Conservation (phyloP, 441 rosid species). For the Erodium trifolium region DNA sequence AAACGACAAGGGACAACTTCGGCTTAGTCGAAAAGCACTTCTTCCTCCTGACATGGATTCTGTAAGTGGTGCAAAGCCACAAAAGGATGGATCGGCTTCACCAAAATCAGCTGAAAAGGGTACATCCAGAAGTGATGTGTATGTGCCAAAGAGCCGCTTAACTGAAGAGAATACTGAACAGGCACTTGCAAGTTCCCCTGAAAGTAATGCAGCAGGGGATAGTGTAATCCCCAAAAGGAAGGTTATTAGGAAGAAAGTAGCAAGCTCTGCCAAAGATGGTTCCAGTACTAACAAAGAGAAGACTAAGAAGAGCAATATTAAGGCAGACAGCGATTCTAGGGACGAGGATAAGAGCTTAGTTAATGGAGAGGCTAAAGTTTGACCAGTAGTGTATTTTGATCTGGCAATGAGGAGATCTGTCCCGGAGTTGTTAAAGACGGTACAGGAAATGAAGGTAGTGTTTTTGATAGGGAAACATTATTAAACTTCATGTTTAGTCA, state of each 20-base stretch:
- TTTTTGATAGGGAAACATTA: not conserved
- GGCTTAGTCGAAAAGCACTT: conserved; percentile 70
- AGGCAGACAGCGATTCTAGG: conserved; percentile 31
- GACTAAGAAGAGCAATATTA: conserved; percentile 32
- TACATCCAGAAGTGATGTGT: conserved; percentile 30
- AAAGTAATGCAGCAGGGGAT: conserved; percentile 32
- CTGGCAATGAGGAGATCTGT: conserved; percentile 18
- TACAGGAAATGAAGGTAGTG: not conserved
- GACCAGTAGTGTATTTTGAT: conserved; percentile 26
- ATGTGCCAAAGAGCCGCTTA: conserved; percentile 32
- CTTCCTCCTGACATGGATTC: conserved; percentile 61
- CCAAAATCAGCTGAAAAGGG: conserved; percentile 27
- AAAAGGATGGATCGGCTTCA: not conserved
- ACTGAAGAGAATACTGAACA: conserved; percentile 33
- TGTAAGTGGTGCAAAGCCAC: conserved; percentile 34
- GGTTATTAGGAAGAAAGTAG: conserved; percentile 40
- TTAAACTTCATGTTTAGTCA: no score
- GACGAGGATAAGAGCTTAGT: conserved; percentile 43
- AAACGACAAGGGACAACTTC: conserved; percentile 93
- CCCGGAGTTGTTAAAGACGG: conserved; percentile 10
- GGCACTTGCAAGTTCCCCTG: conserved; percentile 28
- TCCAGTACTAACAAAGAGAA: conserved; percentile 24
- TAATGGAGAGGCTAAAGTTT: conserved; percentile 61
- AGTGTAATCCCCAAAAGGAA: conserved; percentile 42
- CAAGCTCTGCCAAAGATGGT: conserved; percentile 40